These are phyloP conservation scores for Cokeromyces recurvatus DNA, from an alignment of 371 early-diverging fungal species.

Conservation along the genomic window DNA sequence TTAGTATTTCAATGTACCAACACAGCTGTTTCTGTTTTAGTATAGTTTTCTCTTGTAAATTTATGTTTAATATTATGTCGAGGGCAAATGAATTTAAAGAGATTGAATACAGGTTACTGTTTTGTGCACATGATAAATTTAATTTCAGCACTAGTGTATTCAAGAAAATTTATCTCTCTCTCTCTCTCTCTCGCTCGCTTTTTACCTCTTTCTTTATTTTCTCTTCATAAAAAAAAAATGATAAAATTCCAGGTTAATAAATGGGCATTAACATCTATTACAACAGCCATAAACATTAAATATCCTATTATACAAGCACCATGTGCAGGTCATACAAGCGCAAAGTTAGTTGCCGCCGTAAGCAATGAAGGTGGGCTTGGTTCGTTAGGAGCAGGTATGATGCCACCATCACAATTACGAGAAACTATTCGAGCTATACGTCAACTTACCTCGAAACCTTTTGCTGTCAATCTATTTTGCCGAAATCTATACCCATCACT, in stretches of 20 bases:
- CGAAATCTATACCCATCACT: constrained; percentile 10
- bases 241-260: not conserved
- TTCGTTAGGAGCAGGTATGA: constrained; percentile 35
- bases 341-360: constrained; percentile 29
- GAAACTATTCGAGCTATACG: constrained; percentile 30
- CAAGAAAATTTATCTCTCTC: too few species aligned
- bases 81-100: too few species aligned
- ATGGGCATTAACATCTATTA: constrained; percentile 11
- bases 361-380: constrained; percentile 43
- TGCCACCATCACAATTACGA: constrained; percentile 24
- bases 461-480: constrained; percentile 43
- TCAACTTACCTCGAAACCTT: constrained; percentile 23
- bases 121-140: too few species aligned
- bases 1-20: too few species aligned
- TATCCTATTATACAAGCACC: constrained; percentile 44
- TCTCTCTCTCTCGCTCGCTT: too few species aligned
- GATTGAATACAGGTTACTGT: too few species aligned
- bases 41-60: too few species aligned
- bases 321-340: constrained; percentile 36
- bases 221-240: not conserved
- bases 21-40: too few species aligned
- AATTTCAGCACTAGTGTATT: too few species aligned
- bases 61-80: too few species aligned
- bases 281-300: constrained; percentile 14
- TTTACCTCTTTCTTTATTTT: too few species aligned